Conservation (phyloP, 2,329 filamentous ascomycete species). For the Colletotrichum magnum region DNA sequence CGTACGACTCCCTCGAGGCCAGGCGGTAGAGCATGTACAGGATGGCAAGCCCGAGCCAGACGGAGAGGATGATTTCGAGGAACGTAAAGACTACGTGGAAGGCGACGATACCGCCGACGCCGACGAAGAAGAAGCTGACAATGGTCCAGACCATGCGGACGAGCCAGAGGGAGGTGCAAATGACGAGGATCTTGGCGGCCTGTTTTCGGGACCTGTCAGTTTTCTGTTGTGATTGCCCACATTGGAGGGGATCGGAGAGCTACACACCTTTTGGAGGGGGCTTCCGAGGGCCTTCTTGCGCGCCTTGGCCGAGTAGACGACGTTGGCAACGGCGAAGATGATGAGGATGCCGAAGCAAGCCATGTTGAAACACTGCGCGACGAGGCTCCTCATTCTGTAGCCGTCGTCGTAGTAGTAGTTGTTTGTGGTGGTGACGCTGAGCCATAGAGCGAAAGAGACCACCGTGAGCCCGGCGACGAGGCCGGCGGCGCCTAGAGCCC, state of each 20-base stretch:
- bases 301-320: constrained; percentile 11
- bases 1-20: background rate
- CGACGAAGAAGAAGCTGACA: background rate
- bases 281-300: constrained; percentile 9
- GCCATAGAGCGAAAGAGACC: background rate
- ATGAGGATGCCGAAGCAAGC: background rate
- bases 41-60: background rate
- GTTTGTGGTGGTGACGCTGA: background rate
- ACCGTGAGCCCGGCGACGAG: background rate
- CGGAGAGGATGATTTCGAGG: background rate
- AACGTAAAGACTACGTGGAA: background rate
- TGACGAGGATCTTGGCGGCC: background rate
- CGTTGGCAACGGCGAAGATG: background rate
- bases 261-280: constrained; percentile 4
- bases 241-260: background rate
- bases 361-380: no score
- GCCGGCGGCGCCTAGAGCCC: background rate
- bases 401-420: no score
- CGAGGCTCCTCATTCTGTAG: no score
- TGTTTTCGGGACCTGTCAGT: no score
- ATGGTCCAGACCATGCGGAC: background rate
- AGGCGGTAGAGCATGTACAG: background rate
- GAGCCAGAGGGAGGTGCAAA: constrained; percentile 6
- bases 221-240: no score
- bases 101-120: background rate